These are phyloP conservation scores for Macadamia tetraphylla DNA, from an alignment of 164 flowering plant genomes.

Conservation along the genomic window DNA sequence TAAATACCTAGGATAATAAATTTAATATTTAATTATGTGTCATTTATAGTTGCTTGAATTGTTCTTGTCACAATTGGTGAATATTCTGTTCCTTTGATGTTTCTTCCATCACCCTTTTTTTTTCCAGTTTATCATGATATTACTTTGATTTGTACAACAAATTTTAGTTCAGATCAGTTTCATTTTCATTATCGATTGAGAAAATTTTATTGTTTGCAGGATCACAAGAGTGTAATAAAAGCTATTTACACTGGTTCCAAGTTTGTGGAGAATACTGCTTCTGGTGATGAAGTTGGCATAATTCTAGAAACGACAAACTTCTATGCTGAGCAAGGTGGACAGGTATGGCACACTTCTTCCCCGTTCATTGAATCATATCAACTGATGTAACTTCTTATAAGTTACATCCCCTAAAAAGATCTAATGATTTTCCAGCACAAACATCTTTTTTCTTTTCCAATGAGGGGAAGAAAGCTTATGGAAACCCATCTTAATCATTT, in stretches of 20 bases:
- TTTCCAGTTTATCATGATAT: no score
- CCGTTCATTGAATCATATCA: no score
- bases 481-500: no score
- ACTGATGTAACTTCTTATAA: no score
- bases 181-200: background rate
- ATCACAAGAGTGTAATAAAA: constrained; percentile 63
- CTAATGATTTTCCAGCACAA: no score
- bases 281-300: constrained; percentile 68
- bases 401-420: no score
- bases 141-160: background rate
- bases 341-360: constrained; percentile 40
- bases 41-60: no score
- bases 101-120: background rate
- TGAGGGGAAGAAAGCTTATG: no score
- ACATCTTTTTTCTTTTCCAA: no score
- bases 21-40: no score
- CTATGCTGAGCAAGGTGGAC: constrained; percentile 99
- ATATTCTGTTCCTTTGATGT: background rate
- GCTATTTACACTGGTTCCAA: constrained; percentile 79
- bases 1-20: no score
- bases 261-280: constrained; percentile 46
- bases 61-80: background rate
- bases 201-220: constrained; percentile 34
- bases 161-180: background rate
- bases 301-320: constrained; percentile 73